Percentiles rank a stretch among this genome's conserved stretches.
phyloP scores from a whole-genome alignment of 345 rosid genomes.

The Streptanthus diversifolius region DNA sequence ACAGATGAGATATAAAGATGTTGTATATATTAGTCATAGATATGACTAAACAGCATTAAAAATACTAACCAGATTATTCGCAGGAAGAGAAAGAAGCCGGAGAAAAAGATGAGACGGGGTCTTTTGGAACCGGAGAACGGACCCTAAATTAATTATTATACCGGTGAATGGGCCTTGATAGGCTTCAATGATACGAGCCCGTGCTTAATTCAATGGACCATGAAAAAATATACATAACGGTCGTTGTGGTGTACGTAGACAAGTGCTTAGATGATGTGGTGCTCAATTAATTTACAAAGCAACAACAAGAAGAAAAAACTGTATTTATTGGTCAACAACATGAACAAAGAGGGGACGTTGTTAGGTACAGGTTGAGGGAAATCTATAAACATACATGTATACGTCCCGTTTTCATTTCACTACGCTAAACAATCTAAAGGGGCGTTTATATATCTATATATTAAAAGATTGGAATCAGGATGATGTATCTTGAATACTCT shows the following conservation, averaged over 20 bases:
- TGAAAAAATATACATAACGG: no score
- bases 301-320: not conserved
- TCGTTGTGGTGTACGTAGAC: not conserved
- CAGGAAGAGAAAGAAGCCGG: not conserved
- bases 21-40: not conserved
- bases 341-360: conserved; percentile 1
- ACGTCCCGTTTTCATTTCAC: not conserved
- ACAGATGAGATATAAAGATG: not conserved
- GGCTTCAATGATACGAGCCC: not conserved
- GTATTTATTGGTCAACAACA: not conserved
- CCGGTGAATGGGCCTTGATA: not conserved
- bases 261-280: no score
- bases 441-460: not conserved
- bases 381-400: not conserved
- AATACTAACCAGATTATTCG: not conserved
- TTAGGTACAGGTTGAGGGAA: conserved; percentile 3
- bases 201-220: not conserved
- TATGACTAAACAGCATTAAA: not conserved
- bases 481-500: conserved; percentile 13
- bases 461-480: not conserved
- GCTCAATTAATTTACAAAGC: not conserved
- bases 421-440: not conserved
- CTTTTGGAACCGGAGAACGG: not conserved
- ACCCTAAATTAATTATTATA: not conserved
- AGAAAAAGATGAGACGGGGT: not conserved